phyloP scores from a whole-genome alignment of 1,139 yeast genomes.

The Trichomonascaceae sp. region DNA sequence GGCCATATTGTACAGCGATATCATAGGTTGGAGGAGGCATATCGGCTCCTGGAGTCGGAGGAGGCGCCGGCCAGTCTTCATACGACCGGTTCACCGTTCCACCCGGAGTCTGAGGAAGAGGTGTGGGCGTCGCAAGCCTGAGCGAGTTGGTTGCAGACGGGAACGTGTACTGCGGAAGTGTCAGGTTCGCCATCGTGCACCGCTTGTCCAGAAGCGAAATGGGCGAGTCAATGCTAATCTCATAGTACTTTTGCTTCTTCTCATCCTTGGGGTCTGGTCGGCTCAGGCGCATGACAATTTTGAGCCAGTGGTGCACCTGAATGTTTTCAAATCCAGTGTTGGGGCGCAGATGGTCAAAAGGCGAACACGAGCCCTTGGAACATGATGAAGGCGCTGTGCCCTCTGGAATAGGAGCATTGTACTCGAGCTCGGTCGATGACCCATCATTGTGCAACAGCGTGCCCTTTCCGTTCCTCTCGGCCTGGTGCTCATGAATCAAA shows the following conservation, averaged over 20 bases:
- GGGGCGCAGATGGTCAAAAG: conserved; percentile 42
- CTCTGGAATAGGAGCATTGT: conserved; percentile 68
- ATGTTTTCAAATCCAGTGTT: conserved; percentile 69
- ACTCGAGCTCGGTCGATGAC: conserved; percentile 55
- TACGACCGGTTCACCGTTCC: too few relatives aligned
- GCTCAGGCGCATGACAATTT: conserved; percentile 68
- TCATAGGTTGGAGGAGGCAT: neutral
- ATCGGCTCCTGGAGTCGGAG: neutral
- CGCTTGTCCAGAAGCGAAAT: conserved; percentile 53
- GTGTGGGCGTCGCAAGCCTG: conserved; percentile 4
- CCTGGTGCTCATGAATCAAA: conserved; percentile 66
- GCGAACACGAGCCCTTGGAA: neutral
- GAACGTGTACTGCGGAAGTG: conserved; percentile 26
- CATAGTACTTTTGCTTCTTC: conserved; percentile 69
- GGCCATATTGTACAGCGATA: neutral
- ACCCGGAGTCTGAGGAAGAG: too few relatives aligned
- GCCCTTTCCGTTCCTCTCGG: conserved; percentile 34
- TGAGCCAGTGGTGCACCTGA: conserved; percentile 89
- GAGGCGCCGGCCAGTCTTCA: too few relatives aligned
- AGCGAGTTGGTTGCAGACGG: neutral
- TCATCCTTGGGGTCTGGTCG: conserved; percentile 40
- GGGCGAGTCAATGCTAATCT: conserved; percentile 85
- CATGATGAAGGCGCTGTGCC: neutral
- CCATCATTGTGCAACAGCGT: conserved; percentile 27
- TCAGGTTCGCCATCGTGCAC: conserved; percentile 25